These are phyloP conservation scores for Monosporozyma siamensis DNA, from an alignment of 805 yeast species.

Conservation along the genomic window DNA sequence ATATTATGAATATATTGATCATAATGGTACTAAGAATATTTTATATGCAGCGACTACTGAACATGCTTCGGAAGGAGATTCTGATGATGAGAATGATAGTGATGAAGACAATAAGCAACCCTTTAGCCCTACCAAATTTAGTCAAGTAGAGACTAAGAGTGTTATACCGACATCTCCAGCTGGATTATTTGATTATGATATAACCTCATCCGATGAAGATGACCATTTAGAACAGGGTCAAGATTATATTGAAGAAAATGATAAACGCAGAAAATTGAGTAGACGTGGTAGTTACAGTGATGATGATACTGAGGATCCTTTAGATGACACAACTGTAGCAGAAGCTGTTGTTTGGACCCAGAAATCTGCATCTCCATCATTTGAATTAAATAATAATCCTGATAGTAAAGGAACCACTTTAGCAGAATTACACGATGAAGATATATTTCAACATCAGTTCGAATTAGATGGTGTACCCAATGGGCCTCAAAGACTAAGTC, in stretches of 20 bases:
- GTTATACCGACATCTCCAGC: background rate
- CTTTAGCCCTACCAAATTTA: background rate
- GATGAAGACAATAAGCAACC: slow-evolving; percentile 6
- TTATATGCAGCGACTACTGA: slow-evolving; percentile 23
- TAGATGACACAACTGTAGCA: slow-evolving; percentile 1
- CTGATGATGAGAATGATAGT: slow-evolving; percentile 15
- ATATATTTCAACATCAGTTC: slow-evolving; percentile 38
- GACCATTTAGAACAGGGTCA: slow-evolving; percentile 1
- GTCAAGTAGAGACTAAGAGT: background rate
- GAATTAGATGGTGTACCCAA: slow-evolving; percentile 34
- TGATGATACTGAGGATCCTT: background rate
- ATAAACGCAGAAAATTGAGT: slow-evolving; percentile 2
- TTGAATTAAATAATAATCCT: slow-evolving; percentile 10
- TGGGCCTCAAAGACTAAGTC: background rate
- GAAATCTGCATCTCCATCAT: slow-evolving; percentile 4
- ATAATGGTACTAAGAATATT: slow-evolving; percentile 28
- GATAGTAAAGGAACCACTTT: slow-evolving; percentile 11
- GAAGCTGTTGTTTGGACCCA: background rate
- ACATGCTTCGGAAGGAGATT: slow-evolving; percentile 8
- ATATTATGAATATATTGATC: slow-evolving; percentile 30
- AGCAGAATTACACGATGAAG: slow-evolving; percentile 13
- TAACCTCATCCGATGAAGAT: background rate
- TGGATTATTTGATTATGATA: background rate
- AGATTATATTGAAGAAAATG: slow-evolving; percentile 2
- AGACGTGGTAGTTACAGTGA: background rate